These are phyloP conservation scores for Eleusine coracana DNA, from an alignment of 176 grass and related monocot genomes.

Conservation along the genomic window DNA sequence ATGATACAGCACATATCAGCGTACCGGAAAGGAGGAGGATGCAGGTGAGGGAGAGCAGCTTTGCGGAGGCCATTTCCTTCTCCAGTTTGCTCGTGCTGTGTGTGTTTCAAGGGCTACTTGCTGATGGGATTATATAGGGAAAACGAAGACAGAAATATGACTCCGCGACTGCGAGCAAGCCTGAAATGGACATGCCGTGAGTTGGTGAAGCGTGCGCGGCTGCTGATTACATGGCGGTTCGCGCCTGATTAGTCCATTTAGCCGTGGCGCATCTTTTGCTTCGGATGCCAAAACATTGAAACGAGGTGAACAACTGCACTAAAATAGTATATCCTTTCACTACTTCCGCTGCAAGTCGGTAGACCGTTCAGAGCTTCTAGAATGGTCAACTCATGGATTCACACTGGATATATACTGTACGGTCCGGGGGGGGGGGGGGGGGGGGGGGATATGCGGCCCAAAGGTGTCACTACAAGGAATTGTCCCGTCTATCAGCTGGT, in stretches of 20 bases:
- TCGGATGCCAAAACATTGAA: background rate
- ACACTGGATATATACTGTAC: background rate
- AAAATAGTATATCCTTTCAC: constrained; percentile 13
- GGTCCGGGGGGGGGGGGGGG: too few relatives aligned
- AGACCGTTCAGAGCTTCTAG: background rate
- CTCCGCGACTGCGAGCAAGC: too few relatives aligned
- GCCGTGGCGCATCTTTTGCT: background rate
- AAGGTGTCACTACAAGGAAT: too few relatives aligned
- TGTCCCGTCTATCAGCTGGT: too few relatives aligned
- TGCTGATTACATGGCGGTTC: background rate
- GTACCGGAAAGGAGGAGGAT: constrained; percentile 40
- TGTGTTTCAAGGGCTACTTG: background rate
- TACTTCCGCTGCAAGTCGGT: background rate
- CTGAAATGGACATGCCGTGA: background rate
- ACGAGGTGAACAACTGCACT: background rate
- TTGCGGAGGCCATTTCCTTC: constrained; percentile 36
- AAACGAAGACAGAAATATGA: too few relatives aligned
- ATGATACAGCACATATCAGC: too few relatives aligned
- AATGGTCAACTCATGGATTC: background rate
- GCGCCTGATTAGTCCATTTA: background rate
- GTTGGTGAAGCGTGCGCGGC: background rate
- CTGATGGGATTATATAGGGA: constrained; percentile 10
- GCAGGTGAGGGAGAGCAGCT: constrained; percentile 43
- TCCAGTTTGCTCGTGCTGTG: background rate
- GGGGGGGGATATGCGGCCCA: too few relatives aligned